phyloP scores from a whole-genome alignment of 129 eudicot genomes.

The Scalesia atractyloides region DNA sequence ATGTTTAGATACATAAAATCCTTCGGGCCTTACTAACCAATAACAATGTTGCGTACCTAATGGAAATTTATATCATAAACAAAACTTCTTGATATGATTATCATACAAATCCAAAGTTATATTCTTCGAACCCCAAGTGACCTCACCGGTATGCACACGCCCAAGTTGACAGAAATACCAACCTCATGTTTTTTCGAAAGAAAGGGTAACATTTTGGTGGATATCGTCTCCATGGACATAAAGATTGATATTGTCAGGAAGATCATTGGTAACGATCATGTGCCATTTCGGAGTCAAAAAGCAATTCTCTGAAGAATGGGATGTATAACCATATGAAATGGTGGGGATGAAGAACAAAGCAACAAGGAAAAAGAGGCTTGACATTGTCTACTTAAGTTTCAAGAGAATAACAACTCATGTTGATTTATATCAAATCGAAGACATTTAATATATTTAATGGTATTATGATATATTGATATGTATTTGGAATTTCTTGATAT shows the following conservation, averaged over 20 bases:
- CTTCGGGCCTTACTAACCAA: neutral
- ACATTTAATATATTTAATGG: too few relatives aligned
- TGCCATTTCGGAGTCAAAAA: neutral
- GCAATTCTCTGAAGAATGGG: neutral
- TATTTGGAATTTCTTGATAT: too few relatives aligned
- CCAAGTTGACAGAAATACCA: neutral
- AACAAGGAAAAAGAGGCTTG: too few relatives aligned
- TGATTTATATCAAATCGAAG: too few relatives aligned
- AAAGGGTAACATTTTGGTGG: neutral
- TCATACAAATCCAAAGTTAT: neutral
- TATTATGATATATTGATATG: too few relatives aligned
- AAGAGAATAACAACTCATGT: too few relatives aligned
- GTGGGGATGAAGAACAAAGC: neutral
- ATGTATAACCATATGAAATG: neutral
- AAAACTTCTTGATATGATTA: neutral
- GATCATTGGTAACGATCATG: neutral
- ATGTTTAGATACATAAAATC: neutral
- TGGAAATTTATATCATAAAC: neutral
- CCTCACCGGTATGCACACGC: neutral
- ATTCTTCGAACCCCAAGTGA: neutral
- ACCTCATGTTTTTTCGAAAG: neutral
- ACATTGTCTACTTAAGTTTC: too few relatives aligned
- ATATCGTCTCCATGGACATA: too few relatives aligned
- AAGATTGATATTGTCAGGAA: neutral
- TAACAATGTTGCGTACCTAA: slow-evolving; percentile 4